A percentile compares a stretch with the other conserved stretches of the same genome.
Conservation (phyloP, 2,329 filamentous ascomycete genomes). For the Myriangium duriaei region DNA sequence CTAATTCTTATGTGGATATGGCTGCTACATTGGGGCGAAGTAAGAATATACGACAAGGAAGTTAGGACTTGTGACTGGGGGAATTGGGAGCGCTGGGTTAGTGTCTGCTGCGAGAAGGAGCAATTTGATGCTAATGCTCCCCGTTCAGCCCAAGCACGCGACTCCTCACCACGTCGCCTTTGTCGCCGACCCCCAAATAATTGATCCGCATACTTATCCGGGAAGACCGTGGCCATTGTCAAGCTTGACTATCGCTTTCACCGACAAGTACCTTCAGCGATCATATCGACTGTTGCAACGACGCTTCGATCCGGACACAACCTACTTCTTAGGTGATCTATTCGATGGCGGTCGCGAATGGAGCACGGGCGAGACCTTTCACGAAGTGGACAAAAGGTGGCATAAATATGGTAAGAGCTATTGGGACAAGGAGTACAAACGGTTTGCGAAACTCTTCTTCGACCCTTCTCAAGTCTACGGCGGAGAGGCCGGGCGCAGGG, state of each 20-base stretch:
- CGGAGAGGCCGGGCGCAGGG: conserved; percentile 57
- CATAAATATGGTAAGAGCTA: conserved; percentile 66
- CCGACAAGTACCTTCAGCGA: conserved; percentile 80
- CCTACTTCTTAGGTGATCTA: conserved; percentile 85
- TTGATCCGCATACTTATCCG: conserved; percentile 90
- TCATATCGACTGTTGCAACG: conserved; percentile 69
- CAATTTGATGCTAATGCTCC: conserved; percentile 13
- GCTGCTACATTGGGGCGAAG: conserved; percentile 73
- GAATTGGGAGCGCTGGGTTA: conserved; percentile 86
- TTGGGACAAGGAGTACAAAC: conserved; percentile 75
- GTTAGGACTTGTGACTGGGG: conserved; percentile 68
- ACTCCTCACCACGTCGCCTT: conserved; percentile 74
- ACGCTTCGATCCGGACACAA: conserved; percentile 66
- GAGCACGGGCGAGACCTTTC: conserved; percentile 49
- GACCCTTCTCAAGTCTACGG: conserved; percentile 28
- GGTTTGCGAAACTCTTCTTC: conserved; percentile 80
- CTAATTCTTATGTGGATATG: conserved; percentile 59
- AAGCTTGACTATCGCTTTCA: conserved; percentile 54
- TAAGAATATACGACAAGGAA: conserved; percentile 58
- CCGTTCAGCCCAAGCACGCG: conserved; percentile 55
- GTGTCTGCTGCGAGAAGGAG: conserved; percentile 15
- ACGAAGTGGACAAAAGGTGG: conserved; percentile 52
- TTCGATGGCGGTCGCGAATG: conserved; percentile 96
- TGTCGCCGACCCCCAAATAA: conserved; percentile 81
- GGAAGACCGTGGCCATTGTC: conserved; percentile 66